Evolutionary conservation across 306 rosid species (phyloP), one percentile per base, ranked within the genome.

Genomic region (Quercus dentata): DNA sequence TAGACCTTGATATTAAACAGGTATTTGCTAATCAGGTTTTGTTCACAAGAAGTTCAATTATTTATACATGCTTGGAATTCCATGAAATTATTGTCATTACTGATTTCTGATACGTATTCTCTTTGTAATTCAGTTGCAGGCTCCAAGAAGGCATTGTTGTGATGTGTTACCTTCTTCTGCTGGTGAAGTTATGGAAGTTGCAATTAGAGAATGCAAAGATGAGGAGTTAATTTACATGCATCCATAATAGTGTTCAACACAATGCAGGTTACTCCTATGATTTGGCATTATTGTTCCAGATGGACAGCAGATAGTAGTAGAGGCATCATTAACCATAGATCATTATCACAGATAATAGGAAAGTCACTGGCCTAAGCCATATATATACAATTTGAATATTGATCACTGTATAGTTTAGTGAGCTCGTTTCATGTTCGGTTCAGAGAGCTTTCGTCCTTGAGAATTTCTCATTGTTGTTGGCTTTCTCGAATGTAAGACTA

Each of bases 121-220:
- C 78, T 73, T 79, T 80, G 54, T 27, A 52, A 52, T 79, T 81
- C 93, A 92, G 97, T 84, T 92, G 94, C 85, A 80, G 83, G 97
- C 99, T 55, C 98, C 93, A 23, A 90, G 99, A 79, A 90, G 98
- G 82, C 98, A 95, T 3, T 92, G 99, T 58, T 94, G 98, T 71
- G 92, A 91, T 74, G 87, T 90, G 33, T 62, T 87, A 73, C 86
- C 88, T 25, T 83, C 94, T 7, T 68, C 83, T 5, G 20, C 72
- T 41, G 74, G 75, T 51, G 75, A 85, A 46, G 77, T 62, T 4
- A 83, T 92, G 89, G 93, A 92, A 18, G 74, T 94, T 61, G 86
- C 84, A 76, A 84, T 94, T 57, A 87, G 97, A 87, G 97, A 92
- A 33, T 94, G 98, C 88, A 76, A 80, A 73, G 89, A 87, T 56